Evolutionary conservation across 2,329 filamentous ascomycete genomes (phyloP).

Genomic region (Botryotinia narcissicola): DNA sequence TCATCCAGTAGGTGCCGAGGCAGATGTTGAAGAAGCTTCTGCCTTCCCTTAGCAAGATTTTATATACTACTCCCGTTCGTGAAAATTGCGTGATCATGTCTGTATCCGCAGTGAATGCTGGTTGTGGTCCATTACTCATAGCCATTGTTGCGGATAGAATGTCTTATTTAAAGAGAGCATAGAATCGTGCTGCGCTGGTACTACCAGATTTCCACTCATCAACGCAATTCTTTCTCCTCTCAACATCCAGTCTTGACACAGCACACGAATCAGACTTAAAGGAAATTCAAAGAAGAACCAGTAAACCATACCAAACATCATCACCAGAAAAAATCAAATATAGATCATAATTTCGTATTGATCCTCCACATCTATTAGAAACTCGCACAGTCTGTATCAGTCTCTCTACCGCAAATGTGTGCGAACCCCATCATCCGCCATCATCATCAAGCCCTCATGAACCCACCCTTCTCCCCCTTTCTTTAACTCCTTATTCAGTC

Average conservation of each 20-base stretch:
- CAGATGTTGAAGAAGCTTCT: too few relatives aligned
- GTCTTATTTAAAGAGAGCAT: too few relatives aligned
- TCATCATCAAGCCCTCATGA: background rate
- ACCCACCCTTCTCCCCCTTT: background rate
- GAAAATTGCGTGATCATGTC: background rate
- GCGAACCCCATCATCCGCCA: background rate
- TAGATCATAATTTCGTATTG: background rate
- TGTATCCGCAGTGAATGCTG: background rate
- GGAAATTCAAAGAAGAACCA: background rate
- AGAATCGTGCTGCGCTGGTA: background rate
- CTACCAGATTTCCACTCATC: background rate
- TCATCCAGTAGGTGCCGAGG: too few relatives aligned
- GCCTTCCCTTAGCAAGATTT: too few relatives aligned
- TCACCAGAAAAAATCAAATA: background rate
- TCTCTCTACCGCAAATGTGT: background rate
- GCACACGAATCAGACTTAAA: background rate
- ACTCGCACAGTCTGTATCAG: background rate
- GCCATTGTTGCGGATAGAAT: background rate
- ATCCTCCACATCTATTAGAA: background rate
- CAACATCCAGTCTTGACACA: background rate
- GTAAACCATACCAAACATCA: background rate
- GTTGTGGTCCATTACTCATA: background rate
- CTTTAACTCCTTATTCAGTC: too few relatives aligned
- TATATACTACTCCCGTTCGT: background rate
- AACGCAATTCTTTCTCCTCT: background rate